phyloP scores from a whole-genome alignment of 208 protist species.

The Crithidia fasciculata region DNA sequence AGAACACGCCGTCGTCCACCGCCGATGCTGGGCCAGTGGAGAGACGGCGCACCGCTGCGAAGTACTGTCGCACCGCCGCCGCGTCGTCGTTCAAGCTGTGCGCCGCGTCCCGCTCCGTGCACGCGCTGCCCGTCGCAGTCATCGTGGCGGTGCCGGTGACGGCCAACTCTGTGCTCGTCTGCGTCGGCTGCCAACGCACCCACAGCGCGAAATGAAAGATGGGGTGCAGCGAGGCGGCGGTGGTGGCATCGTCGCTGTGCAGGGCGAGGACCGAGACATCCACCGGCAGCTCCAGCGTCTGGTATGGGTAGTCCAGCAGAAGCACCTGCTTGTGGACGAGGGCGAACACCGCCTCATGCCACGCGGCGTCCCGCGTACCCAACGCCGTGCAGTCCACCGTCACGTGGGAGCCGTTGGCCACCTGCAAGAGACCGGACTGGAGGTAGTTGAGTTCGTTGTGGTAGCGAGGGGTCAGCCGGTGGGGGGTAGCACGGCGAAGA shows the following conservation, averaged over 20 bases:
- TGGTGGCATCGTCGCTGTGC: slow-evolving; percentile 2
- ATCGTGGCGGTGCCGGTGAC: background rate
- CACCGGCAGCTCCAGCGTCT: slow-evolving; percentile 65
- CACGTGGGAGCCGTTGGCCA: slow-evolving; percentile 85
- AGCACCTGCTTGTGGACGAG: slow-evolving; percentile 74
- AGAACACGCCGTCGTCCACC: slow-evolving; percentile 22
- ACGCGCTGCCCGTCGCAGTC: no score
- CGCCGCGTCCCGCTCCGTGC: slow-evolving; percentile 19
- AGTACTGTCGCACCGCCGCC: slow-evolving; percentile 46
- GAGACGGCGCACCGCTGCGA: slow-evolving; percentile 44
- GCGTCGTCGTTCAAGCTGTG: background rate
- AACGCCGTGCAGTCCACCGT: slow-evolving; percentile 67
- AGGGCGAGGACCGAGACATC: slow-evolving; percentile 71
- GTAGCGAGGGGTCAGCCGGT: slow-evolving; percentile 48
- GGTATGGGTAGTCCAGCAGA: slow-evolving; percentile 71
- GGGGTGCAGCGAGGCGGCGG: slow-evolving; percentile 19
- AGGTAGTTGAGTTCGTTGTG: slow-evolving; percentile 67
- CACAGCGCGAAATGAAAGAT: slow-evolving; percentile 53
- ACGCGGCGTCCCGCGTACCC: slow-evolving; percentile 8
- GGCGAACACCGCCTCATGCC: slow-evolving; percentile 62
- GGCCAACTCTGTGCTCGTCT: background rate
- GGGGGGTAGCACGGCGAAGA: slow-evolving; percentile 2
- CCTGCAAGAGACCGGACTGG: slow-evolving; percentile 67
- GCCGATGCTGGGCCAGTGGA: slow-evolving; percentile 1
- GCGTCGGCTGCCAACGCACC: slow-evolving; percentile 30